Evolutionary conservation across 1,284 basidiomycete species (phyloP), one percentile per base, ranked within the genome.

Genomic region (Pseudomicrostroma phylloplanum): DNA sequence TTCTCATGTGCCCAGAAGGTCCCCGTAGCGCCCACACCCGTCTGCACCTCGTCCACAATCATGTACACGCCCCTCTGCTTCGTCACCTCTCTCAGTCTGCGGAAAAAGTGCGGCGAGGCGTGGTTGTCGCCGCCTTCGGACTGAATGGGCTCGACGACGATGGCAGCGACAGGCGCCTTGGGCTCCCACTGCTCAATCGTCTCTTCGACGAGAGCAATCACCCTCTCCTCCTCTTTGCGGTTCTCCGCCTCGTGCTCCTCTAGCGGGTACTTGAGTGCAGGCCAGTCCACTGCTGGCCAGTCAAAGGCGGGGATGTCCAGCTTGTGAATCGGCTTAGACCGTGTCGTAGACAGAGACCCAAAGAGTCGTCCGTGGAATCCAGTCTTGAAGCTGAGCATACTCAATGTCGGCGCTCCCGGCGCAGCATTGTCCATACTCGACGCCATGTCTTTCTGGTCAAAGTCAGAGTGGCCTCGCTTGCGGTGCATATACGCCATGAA

Each of bases 41-140:
- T 85, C 71, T 85, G 84, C 0, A 83, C 82, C 66, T 81, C 80
- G 66, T 82, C 81, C 46, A 83, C 83, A 63, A 85, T 85, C 72
- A 85, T 80, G 78, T 76, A 84, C 0, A 82, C 83, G 9, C 81
- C 81, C 67, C 61, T 57, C 43, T 64, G 65, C 61, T 80, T 80
- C 57, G 83, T 83, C 55, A 83, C 73, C 15, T 80, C 77, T 41
- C 82, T 75, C 19, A 85, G 76, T 12, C 76, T 78, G 55, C 80
- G 80, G 81, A 84, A 85, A 77, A 83, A 85, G 41, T 70, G 66
- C 17, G 81, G 79, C 8, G 81, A 82, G 11, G 84, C 84, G 71
- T 85, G 84, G 64, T 81, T 81, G 78, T 85, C 84, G 11, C 84
- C 84, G 11, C 84, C 84, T 71, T 84, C 83, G n/a, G 82, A 82